phyloP scores from a whole-genome alignment of 768 basidiomycete species.

The Rubroboletus pulcherrimus region DNA sequence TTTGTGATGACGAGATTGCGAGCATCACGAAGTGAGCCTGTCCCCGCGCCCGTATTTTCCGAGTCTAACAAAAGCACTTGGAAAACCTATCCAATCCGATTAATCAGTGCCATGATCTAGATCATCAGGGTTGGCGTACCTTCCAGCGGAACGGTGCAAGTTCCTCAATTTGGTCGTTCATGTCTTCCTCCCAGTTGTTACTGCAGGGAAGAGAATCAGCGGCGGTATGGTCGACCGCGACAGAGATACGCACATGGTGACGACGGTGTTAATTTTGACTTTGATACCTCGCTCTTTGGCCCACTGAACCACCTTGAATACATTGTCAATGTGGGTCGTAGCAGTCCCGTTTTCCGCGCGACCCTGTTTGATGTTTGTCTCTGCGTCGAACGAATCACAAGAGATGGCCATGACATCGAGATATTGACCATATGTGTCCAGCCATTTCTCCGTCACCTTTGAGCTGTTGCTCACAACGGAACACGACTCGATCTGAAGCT shows the following conservation, averaged over 20 bases:
- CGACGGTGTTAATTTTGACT: conserved; percentile 36
- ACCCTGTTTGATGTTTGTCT: conserved; percentile 35
- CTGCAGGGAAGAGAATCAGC: conserved; percentile 11
- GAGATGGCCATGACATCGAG: conserved; percentile 42
- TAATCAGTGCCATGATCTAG: background rate
- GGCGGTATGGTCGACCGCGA: too few relatives aligned
- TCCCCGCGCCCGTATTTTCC: conserved; percentile 33
- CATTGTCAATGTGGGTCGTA: conserved; percentile 31
- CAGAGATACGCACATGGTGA: conserved; percentile 24
- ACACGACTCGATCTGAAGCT: conserved; percentile 34
- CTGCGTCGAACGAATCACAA: conserved; percentile 37
- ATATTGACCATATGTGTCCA: conserved; percentile 37
- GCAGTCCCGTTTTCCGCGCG: conserved; percentile 31
- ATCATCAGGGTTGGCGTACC: conserved; percentile 14
- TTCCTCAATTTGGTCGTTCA: conserved; percentile 35
- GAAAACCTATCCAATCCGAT: conserved; percentile 26
- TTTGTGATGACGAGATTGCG: conserved; percentile 32
- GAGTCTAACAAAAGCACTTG: conserved; percentile 36
- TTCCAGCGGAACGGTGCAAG: conserved; percentile 39
- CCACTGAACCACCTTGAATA: conserved; percentile 36
- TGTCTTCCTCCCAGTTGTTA: conserved; percentile 39
- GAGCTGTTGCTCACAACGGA: conserved; percentile 36
- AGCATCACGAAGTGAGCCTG: conserved; percentile 33
- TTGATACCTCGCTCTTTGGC: conserved; percentile 34
- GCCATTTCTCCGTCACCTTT: conserved; percentile 41